These are phyloP conservation scores for Pythium dissotocum DNA, from an alignment of 352 stramenopile species.

Conservation along the genomic window DNA sequence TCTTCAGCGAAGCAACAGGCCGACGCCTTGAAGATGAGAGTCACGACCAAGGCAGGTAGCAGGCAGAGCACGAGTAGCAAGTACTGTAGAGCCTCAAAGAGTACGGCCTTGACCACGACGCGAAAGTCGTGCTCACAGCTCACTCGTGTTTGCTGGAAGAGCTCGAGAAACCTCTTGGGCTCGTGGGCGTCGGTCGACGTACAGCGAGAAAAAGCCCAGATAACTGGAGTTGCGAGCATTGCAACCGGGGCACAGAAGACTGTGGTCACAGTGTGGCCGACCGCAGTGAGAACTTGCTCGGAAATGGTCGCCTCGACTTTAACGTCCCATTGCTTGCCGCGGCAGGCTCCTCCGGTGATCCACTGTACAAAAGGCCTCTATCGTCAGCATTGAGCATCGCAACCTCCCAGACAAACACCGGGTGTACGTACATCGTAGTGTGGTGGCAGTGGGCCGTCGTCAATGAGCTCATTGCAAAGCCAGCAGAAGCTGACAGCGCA, in stretches of 20 bases:
- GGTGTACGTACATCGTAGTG: slow-evolving; percentile 56
- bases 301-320: not conserved
- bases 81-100: slow-evolving; percentile 4
- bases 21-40: not conserved
- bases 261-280: not conserved
- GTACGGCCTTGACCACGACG: not conserved
- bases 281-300: not conserved
- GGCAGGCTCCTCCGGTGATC: not conserved
- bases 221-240: not conserved
- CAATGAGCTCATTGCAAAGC: slow-evolving; percentile 85
- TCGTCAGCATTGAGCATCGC: too few species aligned
- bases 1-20: slow-evolving; percentile 1
- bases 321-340: slow-evolving; percentile 15
- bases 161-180: not conserved
- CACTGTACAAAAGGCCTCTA: not conserved
- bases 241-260: not conserved
- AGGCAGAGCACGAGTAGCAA: not conserved
- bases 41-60: slow-evolving; percentile 3
- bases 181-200: not conserved
- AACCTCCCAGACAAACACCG: too few species aligned
- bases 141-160: not conserved
- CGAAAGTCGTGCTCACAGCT: not conserved
- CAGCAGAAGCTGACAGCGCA: slow-evolving; percentile 89
- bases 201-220: not conserved
- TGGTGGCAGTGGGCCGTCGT: slow-evolving; percentile 77